Evolutionary conservation across 352 stramenopile genomes (phyloP), one percentile per base, ranked within the genome.

Genomic region (Globisporangium mamillatum): DNA sequence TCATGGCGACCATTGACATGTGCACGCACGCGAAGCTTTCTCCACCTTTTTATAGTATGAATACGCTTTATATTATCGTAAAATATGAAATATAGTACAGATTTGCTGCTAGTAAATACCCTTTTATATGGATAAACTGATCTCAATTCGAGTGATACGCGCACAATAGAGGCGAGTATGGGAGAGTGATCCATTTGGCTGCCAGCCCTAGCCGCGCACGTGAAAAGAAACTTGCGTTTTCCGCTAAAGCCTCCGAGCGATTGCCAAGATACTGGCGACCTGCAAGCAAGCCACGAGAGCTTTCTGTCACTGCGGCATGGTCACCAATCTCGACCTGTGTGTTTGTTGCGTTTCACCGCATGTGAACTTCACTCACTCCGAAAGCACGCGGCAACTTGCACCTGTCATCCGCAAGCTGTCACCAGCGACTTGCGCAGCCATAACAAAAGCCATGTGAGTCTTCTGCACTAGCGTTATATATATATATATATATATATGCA

Each of bases 1-100:
- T 65, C 41, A 65, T 65, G 59, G 41, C 59, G 38, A 56, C 59
- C 48, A 27, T 65, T 65, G 60, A 60, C 54, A 60, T 57, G 52
- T 29, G 22, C 41, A 24, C 18, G 18, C 9, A 20, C 44, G 18
- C 6, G 44, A 3, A n/a, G 18, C 5, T 52, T 52, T 24, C 3
- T 22, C 2, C 1, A n/a, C 52, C 52, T 29, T 27, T 32, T 34
- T 57, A 34, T 4, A 32, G 0, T 18, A 34, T 4, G 1, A 4
- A 57, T 10, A 0, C 10, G 22, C 0, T 52, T 29, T 20, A 1
- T 20, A 20, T 27, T 10, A n/a, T 22, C 6, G 3, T 0, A 16
- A 16, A 14, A 18, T 5, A 4, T 48, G 38, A 48, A 16, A 48
- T 32, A 48, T 16, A 44, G 36, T 44, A 44, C 36, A 38, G 12